Evolutionary conservation across 768 basidiomycete species (phyloP).

Genomic region (Baorangia bicolor): DNA sequence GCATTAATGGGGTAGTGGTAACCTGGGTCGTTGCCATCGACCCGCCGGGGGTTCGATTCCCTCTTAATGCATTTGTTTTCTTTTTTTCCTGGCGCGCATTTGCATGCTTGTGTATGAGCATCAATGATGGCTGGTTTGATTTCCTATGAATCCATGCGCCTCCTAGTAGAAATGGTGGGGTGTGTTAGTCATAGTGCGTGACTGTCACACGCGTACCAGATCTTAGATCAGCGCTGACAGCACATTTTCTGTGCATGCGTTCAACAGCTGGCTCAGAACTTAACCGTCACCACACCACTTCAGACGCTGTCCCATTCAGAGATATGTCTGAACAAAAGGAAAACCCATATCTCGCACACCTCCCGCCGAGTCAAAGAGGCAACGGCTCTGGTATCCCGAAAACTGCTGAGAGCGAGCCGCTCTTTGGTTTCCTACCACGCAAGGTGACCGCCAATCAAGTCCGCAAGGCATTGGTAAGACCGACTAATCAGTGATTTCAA

Average conservation of each 20-base stretch:
- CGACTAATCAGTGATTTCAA: background rate
- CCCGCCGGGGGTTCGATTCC: conserved; percentile 88
- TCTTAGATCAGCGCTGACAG: conserved; percentile 15
- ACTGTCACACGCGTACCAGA: background rate
- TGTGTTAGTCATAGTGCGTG: background rate
- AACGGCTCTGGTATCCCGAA: conserved; percentile 4
- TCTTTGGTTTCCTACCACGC: conserved; percentile 74
- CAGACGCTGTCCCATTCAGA: background rate
- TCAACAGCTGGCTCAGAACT: background rate
- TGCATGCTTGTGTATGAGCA: no score
- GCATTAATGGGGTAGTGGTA: conserved; percentile 59
- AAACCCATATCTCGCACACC: conserved; percentile 58
- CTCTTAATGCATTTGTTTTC: conserved; percentile 22
- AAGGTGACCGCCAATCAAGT: conserved; percentile 66
- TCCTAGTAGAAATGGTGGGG: background rate
- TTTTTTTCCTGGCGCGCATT: background rate
- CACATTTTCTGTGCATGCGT: conserved; percentile 7
- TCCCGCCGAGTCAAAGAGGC: conserved; percentile 33
- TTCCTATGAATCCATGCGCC: background rate
- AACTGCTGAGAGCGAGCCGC: conserved; percentile 48
- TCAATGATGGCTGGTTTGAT: background rate
- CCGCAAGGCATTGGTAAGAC: conserved; percentile 64
- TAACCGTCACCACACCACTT: background rate
- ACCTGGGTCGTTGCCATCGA: conserved; percentile 73
- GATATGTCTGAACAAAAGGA: conserved; percentile 28